Conservation (phyloP, 208 protist genomes). For the Perkinsela sp. region DNA sequence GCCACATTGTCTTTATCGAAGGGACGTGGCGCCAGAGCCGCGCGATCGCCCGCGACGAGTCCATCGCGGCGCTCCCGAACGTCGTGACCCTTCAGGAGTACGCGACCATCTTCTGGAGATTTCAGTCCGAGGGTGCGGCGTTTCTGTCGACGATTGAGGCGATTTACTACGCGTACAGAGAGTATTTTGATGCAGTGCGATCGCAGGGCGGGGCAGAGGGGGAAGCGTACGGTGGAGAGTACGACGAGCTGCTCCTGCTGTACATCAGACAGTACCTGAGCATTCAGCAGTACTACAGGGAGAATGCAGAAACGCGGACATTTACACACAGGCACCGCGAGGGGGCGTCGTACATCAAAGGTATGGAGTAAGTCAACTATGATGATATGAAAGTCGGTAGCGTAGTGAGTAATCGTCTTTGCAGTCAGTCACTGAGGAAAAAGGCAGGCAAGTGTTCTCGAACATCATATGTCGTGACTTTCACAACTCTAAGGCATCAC, state of each 20-base stretch:
- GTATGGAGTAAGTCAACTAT: too few relatives aligned
- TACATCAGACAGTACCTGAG: conserved; percentile 73
- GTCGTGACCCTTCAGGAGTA: conserved; percentile 35
- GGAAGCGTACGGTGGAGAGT: conserved; percentile 37
- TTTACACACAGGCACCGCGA: neutral
- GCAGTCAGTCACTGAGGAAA: too few relatives aligned
- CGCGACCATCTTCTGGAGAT: conserved; percentile 72
- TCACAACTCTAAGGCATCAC: too few relatives aligned
- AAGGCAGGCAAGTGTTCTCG: too few relatives aligned
- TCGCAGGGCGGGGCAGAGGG: conserved; percentile 1
- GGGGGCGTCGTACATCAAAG: neutral
- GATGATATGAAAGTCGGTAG: too few relatives aligned
- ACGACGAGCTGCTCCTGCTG: conserved; percentile 78
- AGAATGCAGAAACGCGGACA: conserved; percentile 7
- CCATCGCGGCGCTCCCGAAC: conserved; percentile 31
- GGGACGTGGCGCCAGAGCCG: conserved; percentile 74
- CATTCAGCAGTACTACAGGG: conserved; percentile 51
- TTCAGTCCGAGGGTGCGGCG: conserved; percentile 51
- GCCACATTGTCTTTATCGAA: conserved; percentile 72
- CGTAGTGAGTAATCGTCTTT: too few relatives aligned
- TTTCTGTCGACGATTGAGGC: conserved; percentile 75
- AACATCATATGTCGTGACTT: too few relatives aligned
- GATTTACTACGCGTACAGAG: conserved; percentile 71
- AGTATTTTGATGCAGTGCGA: conserved; percentile 20
- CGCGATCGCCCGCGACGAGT: conserved; percentile 33